Evolutionary conservation across 139 green algal genomes (phyloP).

Genomic region (Micromonas pusilla): DNA sequence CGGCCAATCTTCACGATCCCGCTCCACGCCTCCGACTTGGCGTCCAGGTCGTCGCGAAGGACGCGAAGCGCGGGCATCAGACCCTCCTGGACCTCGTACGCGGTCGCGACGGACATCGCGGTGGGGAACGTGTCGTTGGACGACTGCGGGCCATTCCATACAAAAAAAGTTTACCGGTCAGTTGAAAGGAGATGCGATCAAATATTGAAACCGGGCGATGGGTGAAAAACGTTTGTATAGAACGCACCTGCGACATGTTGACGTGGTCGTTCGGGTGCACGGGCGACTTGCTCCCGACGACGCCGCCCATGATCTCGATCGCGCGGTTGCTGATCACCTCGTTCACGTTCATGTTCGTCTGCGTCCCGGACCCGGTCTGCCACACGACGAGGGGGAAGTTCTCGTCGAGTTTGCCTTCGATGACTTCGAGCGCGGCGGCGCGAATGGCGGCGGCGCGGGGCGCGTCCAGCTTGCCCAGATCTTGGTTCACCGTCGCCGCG

Average conservation of each 20-base stretch:
- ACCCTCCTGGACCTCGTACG: slow-evolving; percentile 50
- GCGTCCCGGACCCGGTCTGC: slow-evolving; percentile 89
- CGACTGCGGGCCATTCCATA: too few species aligned
- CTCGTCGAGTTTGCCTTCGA: slow-evolving; percentile 70
- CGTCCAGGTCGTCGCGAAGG: slow-evolving; percentile 52
- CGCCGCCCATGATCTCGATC: slow-evolving; percentile 65
- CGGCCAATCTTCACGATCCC: slow-evolving; percentile 91
- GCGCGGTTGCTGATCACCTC: slow-evolving; percentile 75
- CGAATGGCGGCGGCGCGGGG: slow-evolving; percentile 20
- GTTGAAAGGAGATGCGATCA: too few species aligned
- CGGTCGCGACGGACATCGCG: slow-evolving; percentile 78
- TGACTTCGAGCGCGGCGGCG: slow-evolving; percentile 53
- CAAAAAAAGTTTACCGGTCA: too few species aligned
- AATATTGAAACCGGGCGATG: too few species aligned
- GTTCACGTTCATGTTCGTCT: slow-evolving; percentile 98
- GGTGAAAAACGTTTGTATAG: too few species aligned
- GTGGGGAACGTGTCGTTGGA: slow-evolving; percentile 94
- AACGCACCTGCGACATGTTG: slow-evolving; percentile 90
- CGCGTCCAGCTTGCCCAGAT: slow-evolving; percentile 20
- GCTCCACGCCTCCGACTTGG: slow-evolving; percentile 60
- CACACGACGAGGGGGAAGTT: slow-evolving; percentile 91
- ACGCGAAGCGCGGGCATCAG: slow-evolving; percentile 66
- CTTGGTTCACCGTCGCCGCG: slow-evolving; percentile 34
- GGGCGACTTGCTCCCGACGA: slow-evolving; percentile 58
- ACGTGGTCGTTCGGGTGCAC: slow-evolving; percentile 95